Base-by-base conservation (phyloP, 345 rosid genomes). In the Rhizophora mangle region DNA sequence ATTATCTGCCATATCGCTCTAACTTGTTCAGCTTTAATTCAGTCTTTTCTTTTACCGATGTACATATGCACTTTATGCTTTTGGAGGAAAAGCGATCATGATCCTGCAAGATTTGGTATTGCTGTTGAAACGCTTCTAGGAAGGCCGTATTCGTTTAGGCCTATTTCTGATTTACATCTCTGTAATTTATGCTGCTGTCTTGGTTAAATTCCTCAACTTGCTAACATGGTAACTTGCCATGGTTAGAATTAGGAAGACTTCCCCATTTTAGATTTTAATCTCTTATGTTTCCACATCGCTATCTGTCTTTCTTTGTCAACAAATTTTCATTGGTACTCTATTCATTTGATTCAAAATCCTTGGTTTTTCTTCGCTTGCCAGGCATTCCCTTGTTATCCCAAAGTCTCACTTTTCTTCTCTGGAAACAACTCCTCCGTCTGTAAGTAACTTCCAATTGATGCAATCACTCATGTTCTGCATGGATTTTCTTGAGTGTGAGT, bases 381-480 rank as follows among this genome's bases (percentile, higher is more conserved):
- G 98, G 93, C 98, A 94, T 85, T 91, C 96, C 34, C 96, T 94
- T 79, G 85, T 94, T 65, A 85, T 91, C 61, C 97, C 98, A 3
- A 94, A 91, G 72, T 83, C 87, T 54, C 98, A 91, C 81, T 91
- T 80, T 79, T 78, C 92, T 58, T 87, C 89, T 37, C 75, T 94
- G 82, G 92, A 88, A 76, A 81, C 77, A 47, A 94, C 98, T 69
- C 98, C 96, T 65, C 88, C 97, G 62, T 80, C 89, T 72, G 98
- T 94, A 92, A 94, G 98, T 86, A 51, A 39, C 15, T 46, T 67
- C 68, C 26, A 19, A 39, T 62, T 53, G 55, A 54, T 53, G 9
- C 65, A 32, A 39, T 54, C 27, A 27, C 49, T 52, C 43, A 5
- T 64, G 5, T 16, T 32, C 43, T 24, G 19, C 9, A n/a, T 19